Base-by-base conservation (phyloP, 2,329 filamentous ascomycete genomes). In the Aspergillus uvarum region DNA sequence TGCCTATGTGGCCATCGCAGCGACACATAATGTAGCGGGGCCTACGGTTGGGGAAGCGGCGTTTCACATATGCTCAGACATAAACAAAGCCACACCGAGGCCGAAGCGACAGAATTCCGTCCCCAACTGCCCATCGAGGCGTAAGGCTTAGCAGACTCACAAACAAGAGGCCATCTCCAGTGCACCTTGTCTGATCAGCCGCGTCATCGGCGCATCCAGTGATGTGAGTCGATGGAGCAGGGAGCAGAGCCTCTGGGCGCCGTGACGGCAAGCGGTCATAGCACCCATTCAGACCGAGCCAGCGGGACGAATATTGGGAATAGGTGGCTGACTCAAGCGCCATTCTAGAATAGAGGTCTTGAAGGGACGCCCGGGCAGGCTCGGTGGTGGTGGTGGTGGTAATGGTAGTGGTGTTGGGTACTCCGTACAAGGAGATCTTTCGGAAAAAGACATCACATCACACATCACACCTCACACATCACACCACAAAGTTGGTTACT, bases 221-320 rank as follows among this genome's bases (percentile, higher is more conserved):
- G 14, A 7, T 19, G 38, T n/a, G 16, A n/a, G 19, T 44, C 6
- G 38, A 44, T n/a, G 14, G 14, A 44, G 16, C 38, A 44, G 16
- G 16, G 38, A 44, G 38, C 26, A 44, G 38, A 44, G 38, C 14
- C 38, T 44, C 38, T 44, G 38, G 38, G 38, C 38, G 38, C 38
- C 7, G 38, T 44, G 38, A 44, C 38, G 6, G 14, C 5, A 1
- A 44, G 53, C 26, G 53, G 53, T 48, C 53, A 55, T 47, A 55
- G 53, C 53, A 55, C 53, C 53, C 53, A 47, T 55, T 55, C 53
- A 55, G 16, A 31, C 24, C 11, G 35, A 32, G 53, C 26, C 29
- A 55, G 32, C 29, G 42, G 44, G 42, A 31, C 16, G 42, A 10
- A 35, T 31, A 35, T 11, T 48, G 53, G 42, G 42, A 19, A 5